Base-by-base conservation (phyloP, 1,284 basidiomycete genomes). In the Moesziomyces parantarcticus region DNA sequence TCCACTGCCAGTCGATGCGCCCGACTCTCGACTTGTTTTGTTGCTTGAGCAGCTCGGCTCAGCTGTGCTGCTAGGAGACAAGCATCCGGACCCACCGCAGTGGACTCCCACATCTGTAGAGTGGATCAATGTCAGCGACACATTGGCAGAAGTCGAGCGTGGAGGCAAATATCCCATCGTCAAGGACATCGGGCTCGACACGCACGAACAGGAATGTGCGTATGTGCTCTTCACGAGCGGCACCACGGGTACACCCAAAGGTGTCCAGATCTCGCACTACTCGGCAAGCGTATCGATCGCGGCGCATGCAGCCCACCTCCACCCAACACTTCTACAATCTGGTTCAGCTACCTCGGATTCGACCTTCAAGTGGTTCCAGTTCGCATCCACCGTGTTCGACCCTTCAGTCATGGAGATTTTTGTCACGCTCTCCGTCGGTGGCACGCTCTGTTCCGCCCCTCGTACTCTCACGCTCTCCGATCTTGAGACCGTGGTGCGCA, bases 331-430 rank as follows among this genome's bases (percentile, higher is more conserved):
- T 6, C 48, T 58, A 18, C 41, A 45, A 22, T 6, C 23, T 7
- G 18, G 20, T 11, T 21, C 48, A 3, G 22, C 41, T 13, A 40
- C 34, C 9, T 36, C 48, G 6, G 13, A 32, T 21, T 25, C 47
- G 8, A 50, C 34, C 9, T 58, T 58, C 55, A 58, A 50, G 22
- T 67, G 64, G 58, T 67, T 67, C 48, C 58, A 63, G 22, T 67
- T 67, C n/a, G 58, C 64, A 5, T 56, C 58, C n/a, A 50, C 60
- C n/a, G 53, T 60, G 9, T 67, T 67, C 46, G 64, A 67, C 48
- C 64, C 60, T 23, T 50, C 47, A 4, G 53, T 67, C 51, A 61
- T 67, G 58, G 64, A 67, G 43, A 67, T 67, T 20, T 67, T 67
- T 42, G 51, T 51, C 39, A 56, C 58, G 9, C 57, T 65, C 41